Base-by-base conservation (phyloP, 139 green algal species). In the Trebouxia sp. region DNA sequence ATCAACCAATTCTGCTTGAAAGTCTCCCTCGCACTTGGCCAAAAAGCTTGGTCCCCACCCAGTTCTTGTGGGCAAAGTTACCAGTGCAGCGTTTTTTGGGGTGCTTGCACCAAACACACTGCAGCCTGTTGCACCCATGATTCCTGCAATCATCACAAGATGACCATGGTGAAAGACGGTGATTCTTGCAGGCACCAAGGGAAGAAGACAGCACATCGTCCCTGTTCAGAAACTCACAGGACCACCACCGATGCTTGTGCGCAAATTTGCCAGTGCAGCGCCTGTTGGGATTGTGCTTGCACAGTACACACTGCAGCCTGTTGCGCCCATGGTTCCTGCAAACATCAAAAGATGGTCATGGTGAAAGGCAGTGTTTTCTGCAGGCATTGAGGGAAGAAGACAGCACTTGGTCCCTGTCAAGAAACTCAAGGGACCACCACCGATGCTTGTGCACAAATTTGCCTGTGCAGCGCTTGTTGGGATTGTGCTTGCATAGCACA, bases 81-180 rank as follows among this genome's bases (percentile, higher is more conserved):
- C 70, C 80, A 28, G 41, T 75, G 80, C 80, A 84, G 26, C 80
- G 80, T 55, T 80, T 79, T 51, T 50, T 42, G 24, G 80, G 80
- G 80, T 84, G 80, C 80, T 84, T 84, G 80, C 80, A 84, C 39
- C 80, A 70, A 51, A 80, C 51, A 69, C 81, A 85, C 20, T 72
- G 28, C 38, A 14, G 45, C 14, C 10, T 11, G 65, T 85, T 85
- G 75, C 75, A 82, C 2, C 75, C 75, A 30, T 82, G 80, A 42
- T 84, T 77, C 58, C 80, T 84, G 80, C 70, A 56, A n/a, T n/a
- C n/a, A n/a, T n/a, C n/a, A n/a, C n/a, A n/a, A n/a, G n/a, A n/a
- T n/a, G n/a, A n/a, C n/a, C n/a, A n/a, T n/a, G n/a, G n/a, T n/a
- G n/a, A n/a, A n/a, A n/a, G n/a, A n/a, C n/a, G n/a, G n/a, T n/a